Evolutionary conservation across 306 rosid species (phyloP), one percentile per base, ranked within the genome.

Genomic region (Trifolium pratense): DNA sequence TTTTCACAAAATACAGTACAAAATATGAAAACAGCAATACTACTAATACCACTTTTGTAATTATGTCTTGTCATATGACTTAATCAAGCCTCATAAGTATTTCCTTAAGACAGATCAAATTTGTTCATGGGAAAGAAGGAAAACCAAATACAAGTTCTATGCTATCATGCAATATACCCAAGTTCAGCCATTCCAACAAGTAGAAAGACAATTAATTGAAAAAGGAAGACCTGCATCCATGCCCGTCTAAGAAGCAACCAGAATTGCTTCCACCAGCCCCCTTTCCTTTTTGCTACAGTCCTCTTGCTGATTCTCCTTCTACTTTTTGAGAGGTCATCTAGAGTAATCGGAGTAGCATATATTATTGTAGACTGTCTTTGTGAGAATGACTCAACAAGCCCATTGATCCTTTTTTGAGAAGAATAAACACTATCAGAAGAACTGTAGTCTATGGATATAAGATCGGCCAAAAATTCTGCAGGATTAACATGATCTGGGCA

Each of bases 381-480:
- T 31, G 96, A 85, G 79, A 91, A 89, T 73, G 96, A 88, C 80
- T 91, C 96, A 70, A 89, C 91, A 78, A 89, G 92, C 85, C 88
- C 89, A 39, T 84, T 89, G 56, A 91, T 82, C 82, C 95, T 88
- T 79, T 89, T 91, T 73, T 71, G 79, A 69, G 97, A 91, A 61
- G 92, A 88, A 75, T 79, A 84, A 67, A 89, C 98, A 83, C 90
- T 88, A 36, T 89, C 96, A 39, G 96, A 81, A 84, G 96, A 91
- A 80, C 96, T 89, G 70, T 91, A 93, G 85, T 93, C 98, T 18
- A 88, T 53, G 61, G 98, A 93, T 87, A 93, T 88, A 66, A 93
- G 98, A 89, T 93, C 98, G 6, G 96, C 98, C 67, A 93, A 83
- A 85, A 88, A 93, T 78, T 93, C 98, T 43, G 97, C 98, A 7